Percentiles rank a stretch among this genome's conserved stretches.
phyloP scores from a whole-genome alignment of 78 protist species.

The Dictyostelium citrinum region DNA sequence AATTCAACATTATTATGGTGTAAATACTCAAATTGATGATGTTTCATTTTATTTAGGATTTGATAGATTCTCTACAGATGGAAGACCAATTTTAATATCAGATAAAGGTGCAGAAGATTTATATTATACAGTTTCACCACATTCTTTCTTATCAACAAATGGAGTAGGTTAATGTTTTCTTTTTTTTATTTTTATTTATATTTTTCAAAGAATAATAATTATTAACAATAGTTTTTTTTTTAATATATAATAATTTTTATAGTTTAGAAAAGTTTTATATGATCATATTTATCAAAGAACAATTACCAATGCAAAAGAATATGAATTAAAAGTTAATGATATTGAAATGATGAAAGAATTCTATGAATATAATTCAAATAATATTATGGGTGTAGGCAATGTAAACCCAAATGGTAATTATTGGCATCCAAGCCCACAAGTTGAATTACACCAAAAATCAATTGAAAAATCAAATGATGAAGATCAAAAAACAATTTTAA shows the following conservation, averaged over 20 bases:
- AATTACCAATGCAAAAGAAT: conserved; percentile 50
- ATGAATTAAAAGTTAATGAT: conserved; percentile 16
- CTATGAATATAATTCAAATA: neutral
- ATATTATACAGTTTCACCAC: conserved; percentile 66
- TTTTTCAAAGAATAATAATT: neutral
- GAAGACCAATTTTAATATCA: conserved; percentile 35
- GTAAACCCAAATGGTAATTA: conserved; percentile 3
- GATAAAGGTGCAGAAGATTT: conserved; percentile 57
- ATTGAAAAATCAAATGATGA: neutral
- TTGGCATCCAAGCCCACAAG: conserved; percentile 53
- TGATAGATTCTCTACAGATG: conserved; percentile 68
- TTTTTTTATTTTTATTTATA: neutral
- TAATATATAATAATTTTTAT: neutral
- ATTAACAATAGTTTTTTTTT: too few species aligned
- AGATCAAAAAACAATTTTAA: neutral
- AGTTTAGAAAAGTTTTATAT: conserved; percentile 50
- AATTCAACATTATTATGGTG: conserved; percentile 42
- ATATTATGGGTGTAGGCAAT: conserved; percentile 46
- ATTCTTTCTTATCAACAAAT: neutral
- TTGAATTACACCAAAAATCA: neutral
- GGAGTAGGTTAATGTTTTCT: neutral
- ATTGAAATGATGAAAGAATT: conserved; percentile 44
- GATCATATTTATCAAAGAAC: conserved; percentile 48
- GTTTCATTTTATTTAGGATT: conserved; percentile 56
- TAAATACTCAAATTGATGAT: conserved; percentile 6